phyloP scores from a whole-genome alignment of 148 eudicot genomes.

The Cornus controversa region DNA sequence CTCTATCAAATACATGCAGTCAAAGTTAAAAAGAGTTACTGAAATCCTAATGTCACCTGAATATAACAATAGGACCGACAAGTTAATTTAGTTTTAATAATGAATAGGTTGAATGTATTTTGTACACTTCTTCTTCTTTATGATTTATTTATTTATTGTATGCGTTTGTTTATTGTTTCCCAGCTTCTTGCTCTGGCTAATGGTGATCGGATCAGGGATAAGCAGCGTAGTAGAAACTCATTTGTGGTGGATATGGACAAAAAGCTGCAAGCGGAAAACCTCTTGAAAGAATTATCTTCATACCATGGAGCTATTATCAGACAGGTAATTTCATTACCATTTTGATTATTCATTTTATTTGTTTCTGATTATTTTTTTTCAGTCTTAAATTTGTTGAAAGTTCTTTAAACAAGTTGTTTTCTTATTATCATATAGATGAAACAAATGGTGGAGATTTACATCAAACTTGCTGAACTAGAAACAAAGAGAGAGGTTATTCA shows the following conservation, averaged over 20 bases:
- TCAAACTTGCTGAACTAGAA: constrained; percentile 93
- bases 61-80: not conserved
- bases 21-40: not conserved
- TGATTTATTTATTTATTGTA: not conserved
- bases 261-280: constrained; percentile 93
- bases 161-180: not conserved
- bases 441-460: constrained; percentile 97
- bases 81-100: not conserved
- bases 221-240: constrained; percentile 96
- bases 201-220: constrained; percentile 96
- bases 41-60: not conserved
- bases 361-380: not conserved
- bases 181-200: constrained; percentile 95
- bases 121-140: not conserved
- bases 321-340: constrained; percentile 48
- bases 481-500: constrained; percentile 80
- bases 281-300: constrained; percentile 65
- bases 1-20: not conserved
- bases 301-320: constrained; percentile 73
- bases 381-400: not conserved
- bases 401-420: constrained; percentile 5
- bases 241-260: constrained; percentile 95
- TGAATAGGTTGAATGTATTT: not conserved
- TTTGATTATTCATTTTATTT: constrained; percentile 5
- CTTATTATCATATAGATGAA: constrained; percentile 55